Evolutionary conservation across 1,139 yeast genomes (phyloP), one percentile per base, ranked within the genome.

Genomic region (Suhomyces guaymorum): DNA sequence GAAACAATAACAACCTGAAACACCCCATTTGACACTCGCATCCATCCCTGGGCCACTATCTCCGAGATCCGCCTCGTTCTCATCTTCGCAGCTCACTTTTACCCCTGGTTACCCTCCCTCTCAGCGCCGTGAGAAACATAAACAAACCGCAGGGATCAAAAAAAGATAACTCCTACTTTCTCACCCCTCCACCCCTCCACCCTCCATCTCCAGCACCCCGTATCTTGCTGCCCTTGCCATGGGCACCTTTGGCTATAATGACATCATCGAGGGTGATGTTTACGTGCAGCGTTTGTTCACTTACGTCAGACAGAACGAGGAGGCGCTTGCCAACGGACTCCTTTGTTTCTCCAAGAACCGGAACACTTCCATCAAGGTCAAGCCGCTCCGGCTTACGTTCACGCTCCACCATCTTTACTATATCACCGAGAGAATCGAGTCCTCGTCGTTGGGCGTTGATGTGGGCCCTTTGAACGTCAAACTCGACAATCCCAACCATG

Each of bases 401-500:
- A 77, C 84, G 18, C 60, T 79, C 17, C 87, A 80, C 51, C 87
- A 81, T 52, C 62, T 80, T 22, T 81, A 78, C 53, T 80, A 73
- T 49, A 62, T 81, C 19, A 55, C 78, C 13, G 84, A 80, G 29
- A 65, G 76, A 38, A 76, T 81, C 33, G 81, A 77, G 39, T 71
- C 70, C 17, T 62, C 79, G 4, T 66, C 73, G 0, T 63, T 80
- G 17, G 72, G 72, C 1, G 74, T 70, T 10, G 76, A 70, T 22
- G 78, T 80, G n/a, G 87, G 87, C 0, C 84, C 86, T 1, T 61
- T 80, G 51, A 76, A 75, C 49, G 63, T 80, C 35, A 66, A 82
- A 43, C 57, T 80, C 21, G 84, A 80, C 46, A 75, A 66, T 42
- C 78, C 80, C 4, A 76, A 73, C 49, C 75, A 69, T 41, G 80